Percentiles rank a stretch among this genome's conserved stretches.
Conservation (phyloP, 345 rosid species). For the Ceriops tagal region DNA sequence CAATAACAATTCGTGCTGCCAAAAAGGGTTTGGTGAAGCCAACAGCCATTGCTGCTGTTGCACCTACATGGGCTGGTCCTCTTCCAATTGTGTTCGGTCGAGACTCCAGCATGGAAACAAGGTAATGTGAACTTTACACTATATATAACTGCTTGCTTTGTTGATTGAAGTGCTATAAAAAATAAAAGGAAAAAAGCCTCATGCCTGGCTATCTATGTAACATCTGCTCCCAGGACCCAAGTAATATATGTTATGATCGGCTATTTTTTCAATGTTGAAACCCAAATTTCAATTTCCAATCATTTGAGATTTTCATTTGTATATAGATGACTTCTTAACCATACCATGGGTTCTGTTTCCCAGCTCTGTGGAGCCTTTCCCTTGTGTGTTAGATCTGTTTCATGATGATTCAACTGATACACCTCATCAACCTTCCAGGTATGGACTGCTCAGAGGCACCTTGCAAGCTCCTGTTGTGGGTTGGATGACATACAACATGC, state of each 20-base stretch:
- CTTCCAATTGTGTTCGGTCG: conserved; percentile 91
- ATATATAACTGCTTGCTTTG: background rate
- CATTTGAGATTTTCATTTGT: background rate
- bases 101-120: conserved; percentile 75
- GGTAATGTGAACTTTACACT: conserved; percentile 37
- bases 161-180: no score
- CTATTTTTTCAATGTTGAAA: background rate
- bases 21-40: conserved; percentile 74
- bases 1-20: conserved; percentile 61
- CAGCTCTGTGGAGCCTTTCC: no score
- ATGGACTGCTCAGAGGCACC: conserved; percentile 73
- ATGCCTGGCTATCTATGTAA: background rate
- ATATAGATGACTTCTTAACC: background rate
- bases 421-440: conserved; percentile 39
- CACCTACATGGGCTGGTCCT: conserved; percentile 96
- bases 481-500: conserved; percentile 87
- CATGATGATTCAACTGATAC: background rate
- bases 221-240: background rate
- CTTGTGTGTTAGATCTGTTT: no score
- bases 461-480: conserved; percentile 80
- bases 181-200: no score
- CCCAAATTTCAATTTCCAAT: background rate
- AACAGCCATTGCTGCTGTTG: conserved; percentile 77
- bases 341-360: background rate
- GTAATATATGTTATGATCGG: background rate